Evolutionary conservation across 1,284 basidiomycete genomes (phyloP).

Genomic region (Ganoderma lingzhi): DNA sequence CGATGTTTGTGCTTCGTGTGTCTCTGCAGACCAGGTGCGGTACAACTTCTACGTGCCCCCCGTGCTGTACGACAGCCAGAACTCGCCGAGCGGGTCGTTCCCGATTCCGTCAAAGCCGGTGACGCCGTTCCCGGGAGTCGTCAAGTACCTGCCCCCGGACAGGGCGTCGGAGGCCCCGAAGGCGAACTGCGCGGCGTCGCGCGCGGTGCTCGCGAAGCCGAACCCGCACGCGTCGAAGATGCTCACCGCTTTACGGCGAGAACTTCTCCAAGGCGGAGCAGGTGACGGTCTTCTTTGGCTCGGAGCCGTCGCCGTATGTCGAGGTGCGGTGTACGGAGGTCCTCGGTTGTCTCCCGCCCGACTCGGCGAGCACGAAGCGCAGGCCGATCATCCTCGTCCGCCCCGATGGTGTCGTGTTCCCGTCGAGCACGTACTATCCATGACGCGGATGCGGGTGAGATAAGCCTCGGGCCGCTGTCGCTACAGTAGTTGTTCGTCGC

Average conservation of each 20-base stretch:
- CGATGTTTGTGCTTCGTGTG: slow-evolving; percentile 4
- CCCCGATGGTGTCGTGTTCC: slow-evolving; percentile 91
- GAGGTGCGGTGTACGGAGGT: slow-evolving; percentile 92
- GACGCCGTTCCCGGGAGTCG: slow-evolving; percentile 86
- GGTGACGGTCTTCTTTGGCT: slow-evolving; percentile 88
- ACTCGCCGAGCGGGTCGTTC: slow-evolving; percentile 70
- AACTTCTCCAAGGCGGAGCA: slow-evolving; percentile 86
- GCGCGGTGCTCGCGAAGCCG: slow-evolving; percentile 74
- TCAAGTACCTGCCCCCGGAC: slow-evolving; percentile 88
- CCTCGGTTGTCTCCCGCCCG: slow-evolving; percentile 79
- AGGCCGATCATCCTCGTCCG: slow-evolving; percentile 88
- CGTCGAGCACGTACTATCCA: slow-evolving; percentile 87
- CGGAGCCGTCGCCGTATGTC: slow-evolving; percentile 86
- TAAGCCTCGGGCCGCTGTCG: slow-evolving; percentile 28
- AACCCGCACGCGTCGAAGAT: slow-evolving; percentile 77
- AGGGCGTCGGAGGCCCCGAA: slow-evolving; percentile 79
- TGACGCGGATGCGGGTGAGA: slow-evolving; percentile 38
- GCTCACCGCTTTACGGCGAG: slow-evolving; percentile 90
- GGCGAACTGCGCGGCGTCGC: slow-evolving; percentile 66
- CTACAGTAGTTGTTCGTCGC: slow-evolving; percentile 14
- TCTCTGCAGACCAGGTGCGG: slow-evolving; percentile 73
- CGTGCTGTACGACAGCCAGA: slow-evolving; percentile 79
- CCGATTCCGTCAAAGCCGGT: slow-evolving; percentile 83
- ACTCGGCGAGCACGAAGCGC: slow-evolving; percentile 67
- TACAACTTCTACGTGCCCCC: slow-evolving; percentile 96